Evolutionary conservation across 371 early-diverging fungal species (phyloP).

Genomic region (Mucor lusitanicus): DNA sequence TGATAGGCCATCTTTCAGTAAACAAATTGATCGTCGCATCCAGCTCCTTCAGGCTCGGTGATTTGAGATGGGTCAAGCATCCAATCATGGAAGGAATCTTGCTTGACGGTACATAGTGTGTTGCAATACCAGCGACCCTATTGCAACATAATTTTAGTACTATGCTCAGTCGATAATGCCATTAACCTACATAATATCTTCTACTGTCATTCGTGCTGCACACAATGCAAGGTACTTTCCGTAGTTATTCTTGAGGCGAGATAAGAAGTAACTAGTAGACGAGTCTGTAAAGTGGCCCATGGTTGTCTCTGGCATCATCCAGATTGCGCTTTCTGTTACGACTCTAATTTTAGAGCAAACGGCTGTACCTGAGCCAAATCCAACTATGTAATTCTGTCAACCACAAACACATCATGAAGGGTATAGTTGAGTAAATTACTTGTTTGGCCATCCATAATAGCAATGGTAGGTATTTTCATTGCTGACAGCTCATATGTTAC

Average conservation of each 20-base stretch:
- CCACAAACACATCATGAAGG: too few relatives aligned
- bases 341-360: constrained; percentile 93
- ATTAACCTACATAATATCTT: constrained; percentile 52
- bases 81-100: constrained; percentile 72
- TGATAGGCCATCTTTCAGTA: constrained; percentile 37
- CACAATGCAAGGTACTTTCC: constrained; percentile 91
- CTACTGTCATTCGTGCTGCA: constrained; percentile 71
- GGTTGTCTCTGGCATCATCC: constrained; percentile 94
- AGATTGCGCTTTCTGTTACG: constrained; percentile 91
- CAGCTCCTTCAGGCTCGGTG: constrained; percentile 69
- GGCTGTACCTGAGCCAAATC: constrained; percentile 97
- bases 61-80: constrained; percentile 71
- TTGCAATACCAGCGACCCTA: constrained; percentile 78
- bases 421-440: constrained; percentile 51
- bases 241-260: constrained; percentile 88
- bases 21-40: constrained; percentile 86
- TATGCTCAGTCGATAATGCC: too few relatives aligned
- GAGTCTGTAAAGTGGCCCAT: constrained; percentile 93
- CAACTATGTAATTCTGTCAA: neutral
- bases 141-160: neutral
- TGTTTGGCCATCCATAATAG: constrained; percentile 91
- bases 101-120: constrained; percentile 87
- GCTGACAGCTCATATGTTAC: too few relatives aligned
- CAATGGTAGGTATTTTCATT: constrained; percentile 77
- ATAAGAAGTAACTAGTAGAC: constrained; percentile 87